Evolutionary conservation across 2,329 filamentous ascomycete species (phyloP), one percentile per base, ranked within the genome.

Genomic region (Penicillium sp.): DNA sequence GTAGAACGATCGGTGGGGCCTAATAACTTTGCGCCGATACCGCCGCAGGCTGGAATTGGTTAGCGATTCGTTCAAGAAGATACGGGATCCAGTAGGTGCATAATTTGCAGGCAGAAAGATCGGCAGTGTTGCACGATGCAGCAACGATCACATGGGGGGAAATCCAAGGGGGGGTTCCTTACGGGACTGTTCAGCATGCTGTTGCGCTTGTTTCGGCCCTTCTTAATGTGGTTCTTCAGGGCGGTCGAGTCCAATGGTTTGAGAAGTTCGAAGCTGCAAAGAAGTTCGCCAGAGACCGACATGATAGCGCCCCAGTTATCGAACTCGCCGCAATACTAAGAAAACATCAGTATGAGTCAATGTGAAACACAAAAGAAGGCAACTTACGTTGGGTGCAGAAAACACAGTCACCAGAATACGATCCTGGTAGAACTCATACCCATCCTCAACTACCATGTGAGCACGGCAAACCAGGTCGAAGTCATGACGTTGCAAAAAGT

Each of bases 291-390:
- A 1, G 92, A 97, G 23, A 99, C 94, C 2, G 93, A 96, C 94
- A 99, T 99, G 65, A 97, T 93, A 15, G 94, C 94, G 21, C 94
- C 94, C 91, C 94, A 97, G 64, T 99, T 99, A 73, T 99, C 94
- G 66, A 99, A 99, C 75, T 99, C 94, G 65, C 94, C 94, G 69
- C 94, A 99, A 72, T 99, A 97, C 90, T 96, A 38, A n/a, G 41
- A 46, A 56, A 56, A 23, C 19, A 12, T 45, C 25, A 58, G 68
- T 66, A 64, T 8, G 74, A 72, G 7, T 40, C 25, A 6, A 3
- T 10, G 12, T 31, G n/a, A 13, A n/a, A 40, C 13, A 54, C 29
- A 40, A 27, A 6, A 47, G 29, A 40, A 25, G 47, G 38, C 33
- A 63, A 84, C 91, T 84, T 81, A 96, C 92, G 71, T 99, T 99